Evolutionary conservation across 768 basidiomycete genomes (phyloP).

Genomic region (Tricholoma matsutake): DNA sequence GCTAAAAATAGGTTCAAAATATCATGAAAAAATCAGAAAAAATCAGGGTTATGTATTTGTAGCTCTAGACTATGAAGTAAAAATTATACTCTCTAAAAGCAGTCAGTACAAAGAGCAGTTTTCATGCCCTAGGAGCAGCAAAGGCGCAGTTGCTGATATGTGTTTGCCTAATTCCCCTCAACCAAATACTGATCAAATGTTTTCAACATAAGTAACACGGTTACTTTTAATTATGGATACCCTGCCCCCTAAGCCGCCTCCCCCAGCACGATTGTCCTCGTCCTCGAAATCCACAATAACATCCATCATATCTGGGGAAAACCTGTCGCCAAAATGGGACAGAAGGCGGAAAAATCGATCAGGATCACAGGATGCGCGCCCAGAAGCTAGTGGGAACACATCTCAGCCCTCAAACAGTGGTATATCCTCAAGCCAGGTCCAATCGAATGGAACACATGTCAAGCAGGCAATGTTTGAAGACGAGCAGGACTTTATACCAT

Average conservation of each 20-base stretch:
- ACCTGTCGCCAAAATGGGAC: neutral
- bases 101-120: no score
- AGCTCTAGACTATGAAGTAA: no score
- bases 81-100: no score
- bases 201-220: neutral
- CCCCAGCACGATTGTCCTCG: neutral
- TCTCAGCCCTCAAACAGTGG: neutral
- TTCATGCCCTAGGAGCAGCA: no score
- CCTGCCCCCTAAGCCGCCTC: neutral
- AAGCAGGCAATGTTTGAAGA: slow-evolving; percentile 21
- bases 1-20: no score
- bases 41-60: no score
- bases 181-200: neutral
- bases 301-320: neutral
- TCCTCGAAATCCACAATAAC: neutral
- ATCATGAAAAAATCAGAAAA: no score
- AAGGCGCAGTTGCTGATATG: no score
- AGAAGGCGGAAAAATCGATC: neutral
- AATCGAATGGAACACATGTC: neutral
- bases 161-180: neutral
- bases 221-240: neutral
- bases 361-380: slow-evolving; percentile 2
- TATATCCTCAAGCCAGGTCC: neutral
- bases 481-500: slow-evolving; percentile 29
- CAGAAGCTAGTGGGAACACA: slow-evolving; percentile 2